Evolutionary conservation across 371 early-diverging fungal genomes (phyloP).

Genomic region (Lichtheimia ornata): DNA sequence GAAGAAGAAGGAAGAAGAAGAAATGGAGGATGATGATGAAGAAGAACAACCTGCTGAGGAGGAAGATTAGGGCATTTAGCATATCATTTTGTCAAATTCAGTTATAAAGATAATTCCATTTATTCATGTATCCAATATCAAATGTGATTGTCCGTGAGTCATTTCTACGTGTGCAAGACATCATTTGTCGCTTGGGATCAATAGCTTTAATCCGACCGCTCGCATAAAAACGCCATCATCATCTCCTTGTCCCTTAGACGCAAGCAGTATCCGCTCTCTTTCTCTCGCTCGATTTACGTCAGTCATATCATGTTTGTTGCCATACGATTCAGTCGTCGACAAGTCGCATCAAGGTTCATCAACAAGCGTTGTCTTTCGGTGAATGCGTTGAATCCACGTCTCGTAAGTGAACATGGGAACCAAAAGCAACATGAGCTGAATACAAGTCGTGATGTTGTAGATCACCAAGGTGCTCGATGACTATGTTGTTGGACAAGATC

Average conservation of each 20-base stretch:
- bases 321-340: too few relatives aligned
- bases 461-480: conserved; percentile 83
- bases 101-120: too few relatives aligned
- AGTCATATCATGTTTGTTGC: too few relatives aligned
- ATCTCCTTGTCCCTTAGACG: neutral
- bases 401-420: conserved; percentile 14
- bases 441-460: conserved; percentile 35
- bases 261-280: neutral
- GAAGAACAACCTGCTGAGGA: conserved; percentile 3
- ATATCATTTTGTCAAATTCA: too few relatives aligned
- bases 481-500: conserved; percentile 87
- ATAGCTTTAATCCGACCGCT: neutral
- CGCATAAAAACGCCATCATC: neutral
- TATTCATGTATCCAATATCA: too few relatives aligned
- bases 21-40: neutral
- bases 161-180: too few relatives aligned
- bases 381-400: conserved; percentile 21
- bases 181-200: neutral
- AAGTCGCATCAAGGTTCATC: neutral
- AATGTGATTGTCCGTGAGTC: too few relatives aligned
- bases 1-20: neutral
- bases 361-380: conserved; percentile 9
- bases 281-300: too few relatives aligned
- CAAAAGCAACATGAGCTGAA: neutral
- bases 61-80: conserved; percentile 3